These are phyloP conservation scores for Luffa acutangula DNA, from an alignment of 306 rosid species.

Conservation along the genomic window DNA sequence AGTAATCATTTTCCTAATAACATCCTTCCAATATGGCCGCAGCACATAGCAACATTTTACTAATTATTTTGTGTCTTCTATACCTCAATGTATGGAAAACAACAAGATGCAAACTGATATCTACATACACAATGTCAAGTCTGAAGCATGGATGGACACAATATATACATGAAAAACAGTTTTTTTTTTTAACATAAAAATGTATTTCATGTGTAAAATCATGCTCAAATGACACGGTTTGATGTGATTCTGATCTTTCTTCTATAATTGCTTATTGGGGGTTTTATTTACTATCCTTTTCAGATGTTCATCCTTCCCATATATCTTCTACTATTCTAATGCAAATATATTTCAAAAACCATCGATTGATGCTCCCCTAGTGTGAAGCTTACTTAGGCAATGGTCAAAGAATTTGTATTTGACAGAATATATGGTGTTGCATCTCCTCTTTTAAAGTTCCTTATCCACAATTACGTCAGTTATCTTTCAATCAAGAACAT, in stretches of 20 bases:
- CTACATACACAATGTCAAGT: neutral
- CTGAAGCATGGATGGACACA: neutral
- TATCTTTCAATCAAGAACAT: neutral
- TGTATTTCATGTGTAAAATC: neutral
- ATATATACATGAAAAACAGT: neutral
- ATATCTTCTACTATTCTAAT: neutral
- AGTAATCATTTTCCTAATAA: neutral
- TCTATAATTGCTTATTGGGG: neutral
- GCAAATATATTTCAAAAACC: neutral
- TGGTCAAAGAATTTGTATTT: neutral
- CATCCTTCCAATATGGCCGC: neutral
- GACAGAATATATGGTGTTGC: neutral
- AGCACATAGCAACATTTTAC: neutral
- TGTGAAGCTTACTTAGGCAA: neutral
- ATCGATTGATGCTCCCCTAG: neutral
- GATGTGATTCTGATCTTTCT: neutral
- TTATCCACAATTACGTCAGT: neutral
- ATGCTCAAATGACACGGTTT: neutral
- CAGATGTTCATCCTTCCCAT: neutral
- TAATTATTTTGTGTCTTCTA: neutral
- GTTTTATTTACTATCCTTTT: neutral
- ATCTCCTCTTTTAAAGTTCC: neutral
- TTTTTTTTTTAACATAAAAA: neutral
- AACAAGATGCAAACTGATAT: neutral
- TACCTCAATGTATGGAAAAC: neutral